Base-by-base conservation (phyloP, 441 rosid genomes). In the Viola pubescens region DNA sequence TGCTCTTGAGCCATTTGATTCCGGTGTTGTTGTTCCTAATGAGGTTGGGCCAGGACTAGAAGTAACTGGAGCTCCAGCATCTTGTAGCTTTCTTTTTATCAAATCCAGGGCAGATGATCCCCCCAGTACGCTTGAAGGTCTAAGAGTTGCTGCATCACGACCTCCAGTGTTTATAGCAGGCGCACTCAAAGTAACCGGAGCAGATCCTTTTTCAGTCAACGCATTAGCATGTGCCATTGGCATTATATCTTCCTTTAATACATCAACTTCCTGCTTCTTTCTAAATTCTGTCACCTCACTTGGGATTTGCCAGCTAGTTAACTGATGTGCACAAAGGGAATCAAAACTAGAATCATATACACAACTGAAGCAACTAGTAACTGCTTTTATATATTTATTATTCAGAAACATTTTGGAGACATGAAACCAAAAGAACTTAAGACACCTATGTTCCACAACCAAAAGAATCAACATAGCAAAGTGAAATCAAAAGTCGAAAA, bases 261-360 rank as follows among this genome's bases (percentile, higher is more conserved):
- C 51, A 58, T 78, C 85, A 60, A 46, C 73, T 62, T 85, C 96
- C 59, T 63, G 83, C 73, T 83, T 84, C 75, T 80, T 87, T 70
- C 71, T 83, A 73, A 80, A 57, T 69, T 88, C 94, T 58, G 80
- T 65, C 72, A 94, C 92, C 71, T 94, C 99, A 38, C 58, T 60
- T 1, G 99, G 99, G 52, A 94, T 73, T 79, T 91, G 98, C 99
- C 99, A 94, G 79, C 99, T 91, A 77, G 92, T 94, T 62, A 85
- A 66, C 97, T 94, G 82, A 63, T 68, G 56, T 38, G 56, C 54
- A 62, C 71, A 41, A 26, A 64, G n/a, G n/a, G 9, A 46, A 52
- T 16, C 46, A 52, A 26, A 46, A 13, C 13, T 9, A 42, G 37
- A 13, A 38, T 5, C 2, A 14, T 45, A 14, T 39, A 41, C 7